Conservation (phyloP, 345 rosid species). For the Linum lewisii region DNA sequence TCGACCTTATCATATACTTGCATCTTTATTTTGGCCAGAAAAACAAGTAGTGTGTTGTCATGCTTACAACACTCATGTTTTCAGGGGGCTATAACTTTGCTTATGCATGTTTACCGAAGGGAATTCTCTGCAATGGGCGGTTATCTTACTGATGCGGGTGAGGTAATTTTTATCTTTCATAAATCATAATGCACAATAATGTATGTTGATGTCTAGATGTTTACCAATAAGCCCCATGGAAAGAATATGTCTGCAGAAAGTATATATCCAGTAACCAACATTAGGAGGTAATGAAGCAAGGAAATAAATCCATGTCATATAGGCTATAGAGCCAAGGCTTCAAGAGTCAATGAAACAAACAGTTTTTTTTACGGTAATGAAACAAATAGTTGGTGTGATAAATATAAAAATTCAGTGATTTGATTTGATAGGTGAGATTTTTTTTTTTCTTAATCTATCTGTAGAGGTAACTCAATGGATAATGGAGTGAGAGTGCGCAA, state of each 20-base stretch:
- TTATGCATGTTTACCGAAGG: conserved; percentile 81
- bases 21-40: background rate
- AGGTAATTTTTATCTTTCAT: conserved; percentile 41
- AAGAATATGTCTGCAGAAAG: too few relatives aligned
- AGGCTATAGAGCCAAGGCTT: too few relatives aligned
- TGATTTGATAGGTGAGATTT: background rate
- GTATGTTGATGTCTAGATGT: background rate
- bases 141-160: conserved; percentile 96
- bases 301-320: too few relatives aligned
- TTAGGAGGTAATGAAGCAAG: too few relatives aligned
- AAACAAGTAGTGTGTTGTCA: background rate
- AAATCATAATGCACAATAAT: background rate
- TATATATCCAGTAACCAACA: too few relatives aligned
- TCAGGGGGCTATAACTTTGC: conserved; percentile 93
- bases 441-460: background rate
- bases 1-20: background rate
- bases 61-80: conserved; percentile 17
- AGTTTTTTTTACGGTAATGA: too few relatives aligned
- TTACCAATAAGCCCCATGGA: background rate
- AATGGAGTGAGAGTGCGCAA: background rate
- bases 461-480: background rate
- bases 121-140: conserved; percentile 94
- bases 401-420: background rate
- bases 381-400: background rate
- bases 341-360: too few relatives aligned